Evolutionary conservation across 179 eudicot genomes (phyloP), one percentile per base, ranked within the genome.

Genomic region (Pouteria campechiana): DNA sequence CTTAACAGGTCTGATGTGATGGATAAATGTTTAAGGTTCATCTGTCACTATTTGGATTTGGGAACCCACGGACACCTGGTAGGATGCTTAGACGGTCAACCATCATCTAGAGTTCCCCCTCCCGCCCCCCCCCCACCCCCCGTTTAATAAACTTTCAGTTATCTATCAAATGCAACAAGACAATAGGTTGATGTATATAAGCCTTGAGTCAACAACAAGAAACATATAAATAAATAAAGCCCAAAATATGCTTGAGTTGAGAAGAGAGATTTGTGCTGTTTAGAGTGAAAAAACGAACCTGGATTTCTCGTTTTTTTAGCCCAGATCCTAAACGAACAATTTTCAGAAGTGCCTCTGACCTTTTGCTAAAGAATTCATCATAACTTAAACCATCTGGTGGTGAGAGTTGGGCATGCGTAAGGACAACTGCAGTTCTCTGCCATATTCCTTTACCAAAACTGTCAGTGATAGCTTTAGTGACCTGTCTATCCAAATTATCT

Each of bases 381-480:
- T 87, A 92, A 36, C 74, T 73, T 73, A 92, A 80, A 32, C 76
- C 83, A 78, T 92, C 99, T 0, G 99, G 96, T 25, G 99, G 99
- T 10, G 96, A 79, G 47, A 92, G 79, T 53, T 88, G 99, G 53
- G 96, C 99, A 78, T 92, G 99, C 38, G 93, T 83, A 22, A 92
- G 78, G 60, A 92, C 89, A 28, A 92, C 63, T 44, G 74, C 37
- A 52, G 94, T 94, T 63, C 84, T 73, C 17, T 47, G 64, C 99
- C 99, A 92, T 60, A 92, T 88, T 42, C 44, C 70, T 63, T 73
- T 83, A 30, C 99, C 99, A 68, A 92, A 92, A 58, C 78, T 76
- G 32, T 80, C 83, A 2, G 94, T 72, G 52, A 92, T 88, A 18
- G 88, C 96, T 59, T 58, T 75, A 57, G 88, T 73, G 37, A 92